phyloP scores from a whole-genome alignment of 331 rosid species.

The Quercus phellos region DNA sequence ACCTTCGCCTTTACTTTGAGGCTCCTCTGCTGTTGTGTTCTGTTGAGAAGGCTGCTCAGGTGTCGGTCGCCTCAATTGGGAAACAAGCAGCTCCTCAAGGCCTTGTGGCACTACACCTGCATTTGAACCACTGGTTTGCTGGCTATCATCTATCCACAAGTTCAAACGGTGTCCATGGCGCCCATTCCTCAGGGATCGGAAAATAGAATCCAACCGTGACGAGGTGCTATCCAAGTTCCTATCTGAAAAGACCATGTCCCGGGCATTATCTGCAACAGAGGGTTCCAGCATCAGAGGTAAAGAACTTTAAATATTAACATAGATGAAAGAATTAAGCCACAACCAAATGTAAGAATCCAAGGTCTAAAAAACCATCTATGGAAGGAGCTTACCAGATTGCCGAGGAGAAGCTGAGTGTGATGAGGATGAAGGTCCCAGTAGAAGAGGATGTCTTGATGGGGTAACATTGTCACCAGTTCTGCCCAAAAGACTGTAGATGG shows the following conservation, averaged over 20 bases:
- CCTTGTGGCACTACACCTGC: slow-evolving; percentile 69
- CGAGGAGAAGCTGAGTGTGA: slow-evolving; percentile 43
- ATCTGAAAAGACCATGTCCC: slow-evolving; percentile 43
- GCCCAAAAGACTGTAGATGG: slow-evolving; percentile 93
- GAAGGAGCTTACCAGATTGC: slow-evolving; percentile 52
- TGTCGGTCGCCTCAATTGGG: slow-evolving; percentile 76
- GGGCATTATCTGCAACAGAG: slow-evolving; percentile 39
- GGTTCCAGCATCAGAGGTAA: slow-evolving; percentile 4
- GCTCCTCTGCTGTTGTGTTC: slow-evolving; percentile 31
- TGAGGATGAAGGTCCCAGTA: slow-evolving; percentile 73
- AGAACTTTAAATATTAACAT: not conserved
- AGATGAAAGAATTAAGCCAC: not conserved
- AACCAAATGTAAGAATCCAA: not conserved
- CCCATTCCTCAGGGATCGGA: slow-evolving; percentile 89
- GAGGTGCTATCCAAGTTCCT: slow-evolving; percentile 57
- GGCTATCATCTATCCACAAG: slow-evolving; percentile 82
- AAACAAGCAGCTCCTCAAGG: slow-evolving; percentile 85
- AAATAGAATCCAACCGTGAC: slow-evolving; percentile 69
- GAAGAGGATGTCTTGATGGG: slow-evolving; percentile 86
- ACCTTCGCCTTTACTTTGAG: slow-evolving; percentile 43
- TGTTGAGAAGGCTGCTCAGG: slow-evolving; percentile 61
- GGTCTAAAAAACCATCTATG: slow-evolving; percentile 2
- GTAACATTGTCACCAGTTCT: slow-evolving; percentile 79
- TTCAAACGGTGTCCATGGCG: slow-evolving; percentile 91
- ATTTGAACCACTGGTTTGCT: slow-evolving; percentile 74